Base-by-base conservation (phyloP, 2,329 filamentous ascomycete genomes). In the Dichotomopilus funicola region DNA sequence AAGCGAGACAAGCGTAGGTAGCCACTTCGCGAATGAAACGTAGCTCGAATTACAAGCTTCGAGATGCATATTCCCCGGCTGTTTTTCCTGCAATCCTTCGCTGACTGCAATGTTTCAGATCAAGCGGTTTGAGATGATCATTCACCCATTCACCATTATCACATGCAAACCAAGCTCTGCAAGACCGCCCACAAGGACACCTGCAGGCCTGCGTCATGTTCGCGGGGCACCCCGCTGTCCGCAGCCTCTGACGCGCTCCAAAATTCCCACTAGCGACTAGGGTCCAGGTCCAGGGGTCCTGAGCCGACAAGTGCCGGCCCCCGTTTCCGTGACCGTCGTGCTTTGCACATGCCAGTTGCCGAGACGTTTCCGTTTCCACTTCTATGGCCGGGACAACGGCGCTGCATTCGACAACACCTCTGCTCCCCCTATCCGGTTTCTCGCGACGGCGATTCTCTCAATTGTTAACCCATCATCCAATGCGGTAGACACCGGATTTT, bases 231-330 rank as follows among this genome's bases (percentile, higher is more conserved):
- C 27, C 13, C 45, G 42, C 36, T 10, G n/a, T 42, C 45, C 31
- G 42, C 19, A 33, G 27, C 9, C 11, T 11, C 31, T n/a, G 40
- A 13, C 4, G 44, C 56, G 6, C 37, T 40, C 8, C 8, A 40
- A 40, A 40, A 12, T 42, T 13, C 40, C 40, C 40, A 11, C 6
- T 38, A 42, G 19, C 19, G 19, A 27, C 19, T 3, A 27, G 19
- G 19, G 19, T 42, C 40, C 38, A 36, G 45, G 19, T n/a, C 52
- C 48, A 37, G 43, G 50, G 52, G 49, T 43, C 44, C 31, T 43
- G 46, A 54, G 53, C 57, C 57, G 57, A 59, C 47, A 48, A 54
- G 43, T 59, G 53, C 57, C 57, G 37, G 2, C 8, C 8, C 37
- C 37, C 8, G 57, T 51, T 45, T 46, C 56, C 49, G 41, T 34